Evolutionary conservation across 805 yeast species (phyloP), one percentile per base, ranked within the genome.

Genomic region (Zygotorulaspora danielsina): DNA sequence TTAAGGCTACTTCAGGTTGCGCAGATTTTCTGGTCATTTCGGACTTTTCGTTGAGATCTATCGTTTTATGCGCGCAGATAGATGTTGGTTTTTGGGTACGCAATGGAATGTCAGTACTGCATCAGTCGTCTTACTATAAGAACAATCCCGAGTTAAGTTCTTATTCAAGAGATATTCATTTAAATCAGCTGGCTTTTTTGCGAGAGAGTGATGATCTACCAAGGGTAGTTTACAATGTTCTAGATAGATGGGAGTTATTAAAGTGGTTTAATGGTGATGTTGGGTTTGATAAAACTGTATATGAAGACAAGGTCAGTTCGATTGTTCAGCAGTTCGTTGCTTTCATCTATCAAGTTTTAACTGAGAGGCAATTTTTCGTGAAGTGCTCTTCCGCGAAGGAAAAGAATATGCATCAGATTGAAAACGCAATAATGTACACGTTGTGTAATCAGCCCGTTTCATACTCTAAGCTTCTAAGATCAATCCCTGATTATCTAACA

Each of bases 261-360:
- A 62, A 62, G 3, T 77, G 82, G 81, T 73, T 63, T 45, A 44
- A 44, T 16, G 70, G 71, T 13, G 59, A 64, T 2, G 52, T 52
- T 2, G 45, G 50, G 5, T 47, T 49, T 11, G 54, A 51, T 2
- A 64, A 70, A 21, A 80, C 79, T 15, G 75, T 73, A 9, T 69
- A 67, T 20, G 75, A 71, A 28, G 67, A 63, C 16, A 69, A 67
- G 41, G 64, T 78, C 1, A 66, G 72, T 2, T 74, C 76, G 41
- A 75, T 90, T 64, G 65, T 87, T 15, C 97, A 89, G 53, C 96
- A 87, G 51, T 80, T 87, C 46, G 54, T 88, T 33, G 76, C 79
- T 21, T 81, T 81, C 45, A 63, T 88, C 42, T 82, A 87, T 44
- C 76, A 78, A 34, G 48, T 87, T 7, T 56, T 88, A 13, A 77